phyloP scores from a whole-genome alignment of 768 basidiomycete species.

The Tricholoma terreum region DNA sequence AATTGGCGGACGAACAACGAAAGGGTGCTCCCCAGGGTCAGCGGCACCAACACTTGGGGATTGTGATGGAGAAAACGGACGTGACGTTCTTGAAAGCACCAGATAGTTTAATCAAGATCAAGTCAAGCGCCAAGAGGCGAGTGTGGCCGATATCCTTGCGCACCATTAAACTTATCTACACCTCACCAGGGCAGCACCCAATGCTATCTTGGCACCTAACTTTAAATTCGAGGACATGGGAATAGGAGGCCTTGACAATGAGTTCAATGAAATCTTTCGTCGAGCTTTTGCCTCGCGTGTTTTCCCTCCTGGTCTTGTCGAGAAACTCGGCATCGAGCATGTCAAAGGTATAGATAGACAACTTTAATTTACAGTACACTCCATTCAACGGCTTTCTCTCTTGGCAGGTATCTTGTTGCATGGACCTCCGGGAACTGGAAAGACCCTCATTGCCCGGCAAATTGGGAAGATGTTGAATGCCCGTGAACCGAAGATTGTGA shows the following conservation, averaged over 20 bases:
- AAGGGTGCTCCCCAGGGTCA: slow-evolving; percentile 33
- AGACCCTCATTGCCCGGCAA: slow-evolving; percentile 96
- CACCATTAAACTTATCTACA: not conserved
- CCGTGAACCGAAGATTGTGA: slow-evolving; percentile 95
- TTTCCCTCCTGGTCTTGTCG: slow-evolving; percentile 95
- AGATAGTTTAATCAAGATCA: slow-evolving; percentile 81
- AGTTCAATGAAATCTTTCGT: slow-evolving; percentile 96
- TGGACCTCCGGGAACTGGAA: slow-evolving; percentile 97
- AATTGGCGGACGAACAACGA: slow-evolving; percentile 60
- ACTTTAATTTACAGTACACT: not conserved
- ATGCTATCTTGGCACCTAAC: slow-evolving; percentile 94
- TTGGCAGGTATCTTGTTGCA: slow-evolving; percentile 82
- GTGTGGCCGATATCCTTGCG: slow-evolving; percentile 13
- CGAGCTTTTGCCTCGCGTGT: slow-evolving; percentile 97
- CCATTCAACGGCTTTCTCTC: not conserved
- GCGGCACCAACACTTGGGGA: slow-evolving; percentile 48
- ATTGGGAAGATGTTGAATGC: slow-evolving; percentile 99
- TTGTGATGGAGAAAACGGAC: slow-evolving; percentile 91
- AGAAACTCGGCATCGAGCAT: slow-evolving; percentile 97
- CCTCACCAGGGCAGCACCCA: slow-evolving; percentile 69
- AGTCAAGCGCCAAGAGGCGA: slow-evolving; percentile 87
- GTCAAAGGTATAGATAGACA: slow-evolving; percentile 70
- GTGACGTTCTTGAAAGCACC: slow-evolving; percentile 84
- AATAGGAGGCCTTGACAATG: slow-evolving; percentile 93
- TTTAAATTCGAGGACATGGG: slow-evolving; percentile 99